These are phyloP conservation scores for Rhamnella rubrinervis DNA, from an alignment of 331 rosid genomes.

Conservation along the genomic window DNA sequence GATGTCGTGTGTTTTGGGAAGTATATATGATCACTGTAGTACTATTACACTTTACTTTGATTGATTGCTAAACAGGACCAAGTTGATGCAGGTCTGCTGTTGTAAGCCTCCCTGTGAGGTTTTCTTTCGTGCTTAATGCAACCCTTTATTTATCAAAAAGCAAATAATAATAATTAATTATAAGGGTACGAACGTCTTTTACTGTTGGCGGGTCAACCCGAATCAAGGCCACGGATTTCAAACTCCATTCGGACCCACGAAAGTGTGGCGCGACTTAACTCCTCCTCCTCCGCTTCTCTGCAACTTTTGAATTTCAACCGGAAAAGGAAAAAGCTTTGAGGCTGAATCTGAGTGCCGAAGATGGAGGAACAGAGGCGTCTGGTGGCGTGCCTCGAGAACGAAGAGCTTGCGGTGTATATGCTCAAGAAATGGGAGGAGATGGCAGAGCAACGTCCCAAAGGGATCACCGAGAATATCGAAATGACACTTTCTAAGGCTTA, in stretches of 20 bases:
- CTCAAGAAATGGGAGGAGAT: conserved; percentile 66
- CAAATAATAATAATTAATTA: too few species aligned
- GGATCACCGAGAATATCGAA: conserved; percentile 66
- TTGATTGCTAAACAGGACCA: too few species aligned
- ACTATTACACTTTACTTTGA: too few species aligned
- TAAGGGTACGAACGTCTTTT: too few species aligned
- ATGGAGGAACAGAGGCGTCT: conserved; percentile 52
- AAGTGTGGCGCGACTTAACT: not conserved
- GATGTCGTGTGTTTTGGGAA: too few species aligned
- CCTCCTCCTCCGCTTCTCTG: not conserved
- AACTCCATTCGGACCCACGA: not conserved
- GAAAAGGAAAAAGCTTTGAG: not conserved
- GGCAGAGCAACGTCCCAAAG: conserved; percentile 57
- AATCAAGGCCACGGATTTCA: not conserved
- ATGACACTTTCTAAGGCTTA: conserved; percentile 78
- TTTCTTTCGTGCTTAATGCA: too few species aligned
- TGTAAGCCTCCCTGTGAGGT: too few species aligned
- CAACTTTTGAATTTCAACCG: not conserved
- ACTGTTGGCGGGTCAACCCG: too few species aligned
- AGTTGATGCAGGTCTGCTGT: too few species aligned
- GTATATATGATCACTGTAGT: too few species aligned
- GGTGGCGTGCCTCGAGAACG: conserved; percentile 62
- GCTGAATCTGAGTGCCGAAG: not conserved
- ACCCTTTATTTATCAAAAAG: too few species aligned
- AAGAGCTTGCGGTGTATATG: conserved; percentile 57